Evolutionary conservation across 768 basidiomycete species (phyloP).

Genomic region (Suillus bovinus): DNA sequence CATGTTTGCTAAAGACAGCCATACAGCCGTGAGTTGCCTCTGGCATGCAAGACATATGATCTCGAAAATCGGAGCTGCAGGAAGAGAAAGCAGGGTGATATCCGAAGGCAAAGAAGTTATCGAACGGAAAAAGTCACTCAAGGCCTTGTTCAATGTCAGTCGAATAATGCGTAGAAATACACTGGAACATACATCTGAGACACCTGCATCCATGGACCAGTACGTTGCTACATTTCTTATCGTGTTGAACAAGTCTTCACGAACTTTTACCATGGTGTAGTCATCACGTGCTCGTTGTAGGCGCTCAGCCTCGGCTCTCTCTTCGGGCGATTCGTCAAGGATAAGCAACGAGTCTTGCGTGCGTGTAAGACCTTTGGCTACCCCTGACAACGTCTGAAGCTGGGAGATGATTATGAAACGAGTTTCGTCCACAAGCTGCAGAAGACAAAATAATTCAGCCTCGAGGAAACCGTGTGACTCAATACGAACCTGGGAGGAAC

Average conservation of each 20-base stretch:
- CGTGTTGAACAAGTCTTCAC: conserved; percentile 63
- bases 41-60: conserved; percentile 73
- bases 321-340: conserved; percentile 56
- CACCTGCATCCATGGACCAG: conserved; percentile 79
- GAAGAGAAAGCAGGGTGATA: conserved; percentile 75
- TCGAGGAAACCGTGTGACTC: no score
- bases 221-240: conserved; percentile 63
- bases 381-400: conserved; percentile 78
- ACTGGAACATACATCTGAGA: conserved; percentile 64
- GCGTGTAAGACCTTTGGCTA: conserved; percentile 85
- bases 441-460: background rate
- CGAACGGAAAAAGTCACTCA: conserved; percentile 83
- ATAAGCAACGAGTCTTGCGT: conserved; percentile 66
- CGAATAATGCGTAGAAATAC: conserved; percentile 7
- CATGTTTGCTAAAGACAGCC: conserved; percentile 82
- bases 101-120: conserved; percentile 82
- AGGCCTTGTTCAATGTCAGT: conserved; percentile 44
- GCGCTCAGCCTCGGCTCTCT: conserved; percentile 48
- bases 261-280: conserved; percentile 56
- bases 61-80: conserved; percentile 79
- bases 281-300: conserved; percentile 67
- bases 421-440: conserved; percentile 73
- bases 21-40: conserved; percentile 74
- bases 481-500: conserved; percentile 49
- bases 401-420: conserved; percentile 65